Percentiles rank a stretch among this genome's conserved stretches.
These are phyloP conservation scores for Penicillium sp. DNA, from an alignment of 2,329 filamentous ascomycete genomes.

Conservation along the genomic window DNA sequence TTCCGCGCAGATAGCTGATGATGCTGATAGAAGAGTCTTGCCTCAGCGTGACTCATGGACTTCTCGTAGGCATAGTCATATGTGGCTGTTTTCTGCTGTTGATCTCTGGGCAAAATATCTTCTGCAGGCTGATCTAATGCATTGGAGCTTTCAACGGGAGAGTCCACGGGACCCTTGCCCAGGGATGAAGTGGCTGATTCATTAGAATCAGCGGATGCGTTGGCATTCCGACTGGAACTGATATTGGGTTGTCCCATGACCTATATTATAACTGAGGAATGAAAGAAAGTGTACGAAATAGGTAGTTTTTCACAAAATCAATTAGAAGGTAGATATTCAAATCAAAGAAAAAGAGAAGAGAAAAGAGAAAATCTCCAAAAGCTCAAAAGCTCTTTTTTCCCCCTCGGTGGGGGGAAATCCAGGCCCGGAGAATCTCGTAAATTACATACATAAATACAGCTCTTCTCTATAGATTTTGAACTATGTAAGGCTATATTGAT, in stretches of 20 bases:
- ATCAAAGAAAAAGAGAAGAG: too few relatives aligned
- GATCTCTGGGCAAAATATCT: conserved; percentile 40
- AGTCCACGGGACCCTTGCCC: conserved; percentile 5
- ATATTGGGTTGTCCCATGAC: conserved; percentile 23
- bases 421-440: too few relatives aligned
- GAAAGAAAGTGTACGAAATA: too few relatives aligned
- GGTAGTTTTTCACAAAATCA: too few relatives aligned
- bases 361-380: too few relatives aligned
- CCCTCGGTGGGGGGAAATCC: too few relatives aligned
- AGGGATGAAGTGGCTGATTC: conserved; percentile 6
- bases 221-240: conserved; percentile 23
- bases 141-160: conserved; percentile 10
- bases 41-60: conserved; percentile 88
- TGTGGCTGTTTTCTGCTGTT: conserved; percentile 71
- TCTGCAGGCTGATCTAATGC: conserved; percentile 8
- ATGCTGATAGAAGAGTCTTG: conserved; percentile 92
- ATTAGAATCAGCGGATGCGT: conserved; percentile 11
- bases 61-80: conserved; percentile 94
- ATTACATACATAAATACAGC: too few relatives aligned
- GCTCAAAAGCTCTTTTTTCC: too few relatives aligned
- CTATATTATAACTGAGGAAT: too few relatives aligned
- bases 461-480: not conserved
- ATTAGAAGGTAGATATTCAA: too few relatives aligned
- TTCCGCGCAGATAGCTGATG: conserved; percentile 64
- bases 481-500: not conserved